Percentiles rank a stretch among this genome's conserved stretches.
Conservation (phyloP, 2,329 filamentous ascomycete species). For the Fusarium caatingaense region DNA sequence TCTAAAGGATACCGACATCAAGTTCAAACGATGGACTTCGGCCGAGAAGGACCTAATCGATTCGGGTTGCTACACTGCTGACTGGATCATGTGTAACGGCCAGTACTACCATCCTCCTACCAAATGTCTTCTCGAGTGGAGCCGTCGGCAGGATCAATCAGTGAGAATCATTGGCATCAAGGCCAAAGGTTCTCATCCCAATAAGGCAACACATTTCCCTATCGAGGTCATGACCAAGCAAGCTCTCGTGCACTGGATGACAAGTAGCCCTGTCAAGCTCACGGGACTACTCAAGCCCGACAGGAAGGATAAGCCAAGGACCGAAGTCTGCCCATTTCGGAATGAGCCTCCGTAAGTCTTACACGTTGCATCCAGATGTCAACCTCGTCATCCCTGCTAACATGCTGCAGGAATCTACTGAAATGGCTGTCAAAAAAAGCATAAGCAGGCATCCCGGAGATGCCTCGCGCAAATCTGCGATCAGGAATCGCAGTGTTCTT, state of each 20-base stretch:
- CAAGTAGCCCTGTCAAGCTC: slow-evolving; percentile 35
- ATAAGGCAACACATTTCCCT: slow-evolving; percentile 28
- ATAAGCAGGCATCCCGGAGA: slow-evolving; percentile 21
- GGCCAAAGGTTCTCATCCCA: slow-evolving; percentile 29
- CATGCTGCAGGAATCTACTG: slow-evolving; percentile 39
- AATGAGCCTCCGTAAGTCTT: slow-evolving; percentile 44
- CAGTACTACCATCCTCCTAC: slow-evolving; percentile 53
- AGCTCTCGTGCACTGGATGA: slow-evolving; percentile 34
- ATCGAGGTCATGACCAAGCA: slow-evolving; percentile 27
- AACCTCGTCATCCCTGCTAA: slow-evolving; percentile 40
- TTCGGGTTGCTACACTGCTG: slow-evolving; percentile 74
- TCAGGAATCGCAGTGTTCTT: slow-evolving; percentile 24
- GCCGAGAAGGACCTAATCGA: slow-evolving; percentile 72
- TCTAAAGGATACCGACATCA: slow-evolving; percentile 75
- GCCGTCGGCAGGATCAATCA: slow-evolving; percentile 31
- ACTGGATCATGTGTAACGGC: slow-evolving; percentile 51
- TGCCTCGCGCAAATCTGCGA: slow-evolving; percentile 20
- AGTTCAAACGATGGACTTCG: slow-evolving; percentile 75
- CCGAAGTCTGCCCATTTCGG: slow-evolving; percentile 43
- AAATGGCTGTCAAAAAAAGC: slow-evolving; percentile 30
- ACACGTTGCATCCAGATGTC: slow-evolving; percentile 28
- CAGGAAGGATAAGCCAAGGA: slow-evolving; percentile 40
- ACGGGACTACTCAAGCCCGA: slow-evolving; percentile 42
- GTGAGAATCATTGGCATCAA: slow-evolving; percentile 40
- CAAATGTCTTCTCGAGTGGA: slow-evolving; percentile 51